A percentile compares a stretch with the other conserved stretches of the same genome.
Conservation (phyloP, 495 filamentous ascomycete genomes). For the Arthonia radiata region DNA sequence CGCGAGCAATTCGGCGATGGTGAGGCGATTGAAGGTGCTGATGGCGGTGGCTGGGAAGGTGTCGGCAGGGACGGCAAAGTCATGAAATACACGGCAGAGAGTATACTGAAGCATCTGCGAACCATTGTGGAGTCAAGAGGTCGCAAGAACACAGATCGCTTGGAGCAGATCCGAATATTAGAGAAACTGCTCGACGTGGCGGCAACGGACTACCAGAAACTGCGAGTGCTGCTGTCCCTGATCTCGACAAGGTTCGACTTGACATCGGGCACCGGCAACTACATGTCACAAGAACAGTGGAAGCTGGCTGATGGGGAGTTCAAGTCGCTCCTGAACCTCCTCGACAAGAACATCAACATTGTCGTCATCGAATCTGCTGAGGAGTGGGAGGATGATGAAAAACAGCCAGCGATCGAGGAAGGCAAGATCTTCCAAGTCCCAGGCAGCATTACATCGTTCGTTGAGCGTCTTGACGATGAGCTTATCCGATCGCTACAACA, state of each 20-base stretch:
- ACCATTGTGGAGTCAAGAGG: slow-evolving; percentile 84
- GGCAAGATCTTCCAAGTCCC: slow-evolving; percentile 70
- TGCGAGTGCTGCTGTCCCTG: slow-evolving; percentile 74
- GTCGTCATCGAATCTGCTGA: slow-evolving; percentile 78
- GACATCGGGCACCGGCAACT: slow-evolving; percentile 50
- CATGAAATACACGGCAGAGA: slow-evolving; percentile 79
- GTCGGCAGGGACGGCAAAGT: slow-evolving; percentile 72
- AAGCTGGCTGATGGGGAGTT: slow-evolving; percentile 81
- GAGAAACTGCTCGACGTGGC: slow-evolving; percentile 83
- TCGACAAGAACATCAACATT: slow-evolving; percentile 53
- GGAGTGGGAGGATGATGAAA: slow-evolving; percentile 98
- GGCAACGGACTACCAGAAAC: slow-evolving; percentile 72
- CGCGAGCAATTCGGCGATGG: slow-evolving; percentile 14
- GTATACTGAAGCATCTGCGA: slow-evolving; percentile 88
- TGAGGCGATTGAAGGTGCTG: slow-evolving; percentile 19
- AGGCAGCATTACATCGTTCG: slow-evolving; percentile 79
- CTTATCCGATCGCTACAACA: slow-evolving; percentile 85
- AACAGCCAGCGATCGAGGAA: slow-evolving; percentile 41
- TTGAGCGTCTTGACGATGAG: slow-evolving; percentile 91
- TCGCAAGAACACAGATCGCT: slow-evolving; percentile 92
- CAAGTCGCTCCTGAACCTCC: slow-evolving; percentile 43
- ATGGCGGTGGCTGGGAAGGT: slow-evolving; percentile 64
- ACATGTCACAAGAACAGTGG: slow-evolving; percentile 95
- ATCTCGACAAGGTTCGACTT: slow-evolving; percentile 91
- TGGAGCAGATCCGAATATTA: slow-evolving; percentile 90